A percentile compares a stretch with the other conserved stretches of the same genome.
Evolutionary conservation across 1,139 yeast species (phyloP).

Genomic region (Maudiozyma humilis): DNA sequence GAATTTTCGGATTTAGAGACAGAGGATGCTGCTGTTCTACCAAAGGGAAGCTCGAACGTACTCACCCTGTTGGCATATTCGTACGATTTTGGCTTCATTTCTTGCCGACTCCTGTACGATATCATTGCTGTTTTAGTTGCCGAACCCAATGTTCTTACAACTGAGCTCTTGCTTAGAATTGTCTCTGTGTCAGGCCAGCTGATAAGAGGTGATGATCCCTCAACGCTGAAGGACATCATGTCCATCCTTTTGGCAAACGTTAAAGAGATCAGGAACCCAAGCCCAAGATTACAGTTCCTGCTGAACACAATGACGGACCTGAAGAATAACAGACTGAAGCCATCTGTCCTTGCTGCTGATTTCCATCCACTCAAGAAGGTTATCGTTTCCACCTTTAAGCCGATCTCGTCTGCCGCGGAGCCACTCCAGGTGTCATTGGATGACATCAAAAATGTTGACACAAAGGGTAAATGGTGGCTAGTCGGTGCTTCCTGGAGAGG

Average conservation of each 20-base stretch:
- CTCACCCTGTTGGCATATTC: conserved; percentile 68
- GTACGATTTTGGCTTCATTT: conserved; percentile 68
- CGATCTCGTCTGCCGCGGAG: conserved; percentile 47
- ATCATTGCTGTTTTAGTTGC: conserved; percentile 50
- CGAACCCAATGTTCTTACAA: conserved; percentile 59
- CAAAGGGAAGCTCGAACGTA: conserved; percentile 59
- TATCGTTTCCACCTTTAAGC: conserved; percentile 37
- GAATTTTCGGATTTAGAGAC: conserved; percentile 23
- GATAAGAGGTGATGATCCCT: conserved; percentile 83
- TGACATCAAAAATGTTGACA: conserved; percentile 69
- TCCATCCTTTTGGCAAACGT: conserved; percentile 45
- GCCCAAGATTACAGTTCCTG: conserved; percentile 70
- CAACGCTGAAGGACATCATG: conserved; percentile 74
- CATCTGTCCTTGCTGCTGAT: conserved; percentile 28
- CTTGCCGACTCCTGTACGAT: conserved; percentile 71
- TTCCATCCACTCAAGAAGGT: conserved; percentile 51
- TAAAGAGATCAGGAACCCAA: conserved; percentile 34
- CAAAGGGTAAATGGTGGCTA: conserved; percentile 96
- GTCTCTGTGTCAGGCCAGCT: conserved; percentile 74
- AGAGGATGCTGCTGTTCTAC: conserved; percentile 11
- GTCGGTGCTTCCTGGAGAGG: conserved; percentile 97
- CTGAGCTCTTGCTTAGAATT: conserved; percentile 67
- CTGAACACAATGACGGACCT: conserved; percentile 78
- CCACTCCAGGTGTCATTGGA: conserved; percentile 77
- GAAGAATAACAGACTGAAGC: conserved; percentile 73